Conservation (phyloP, 1,284 basidiomycete genomes). For the Tylopilus sp. region DNA sequence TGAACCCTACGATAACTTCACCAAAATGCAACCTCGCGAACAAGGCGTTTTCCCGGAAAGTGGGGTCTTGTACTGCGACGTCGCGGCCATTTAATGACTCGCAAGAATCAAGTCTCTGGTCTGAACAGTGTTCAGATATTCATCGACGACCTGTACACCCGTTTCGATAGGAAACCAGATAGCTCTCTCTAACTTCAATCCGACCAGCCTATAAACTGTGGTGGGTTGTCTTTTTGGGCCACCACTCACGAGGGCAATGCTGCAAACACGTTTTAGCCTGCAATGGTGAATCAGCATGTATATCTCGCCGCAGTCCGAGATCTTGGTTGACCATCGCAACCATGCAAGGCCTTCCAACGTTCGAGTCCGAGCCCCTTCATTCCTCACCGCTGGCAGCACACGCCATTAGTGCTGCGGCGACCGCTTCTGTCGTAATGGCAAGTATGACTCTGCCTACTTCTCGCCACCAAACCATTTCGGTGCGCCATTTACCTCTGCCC, state of each 20-base stretch:
- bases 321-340: slow-evolving; percentile 26
- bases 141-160: not conserved
- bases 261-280: slow-evolving; percentile 32
- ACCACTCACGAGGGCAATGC: slow-evolving; percentile 26
- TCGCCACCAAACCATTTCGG: slow-evolving; percentile 30
- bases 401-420: slow-evolving; percentile 30
- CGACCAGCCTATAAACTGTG: slow-evolving; percentile 2
- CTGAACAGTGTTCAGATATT: not conserved
- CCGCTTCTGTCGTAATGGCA: slow-evolving; percentile 32
- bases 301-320: slow-evolving; percentile 13
- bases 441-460: slow-evolving; percentile 29
- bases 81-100: not conserved
- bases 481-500: slow-evolving; percentile 18
- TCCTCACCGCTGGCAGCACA: slow-evolving; percentile 31
- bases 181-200: not conserved
- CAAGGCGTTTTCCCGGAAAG: slow-evolving; percentile 9
- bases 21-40: slow-evolving; percentile 7
- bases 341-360: slow-evolving; percentile 33
- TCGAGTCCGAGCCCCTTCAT: slow-evolving; percentile 27
- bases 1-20: not conserved
- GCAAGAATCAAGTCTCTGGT: not conserved
- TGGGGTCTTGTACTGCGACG: not conserved
- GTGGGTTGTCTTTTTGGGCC: slow-evolving; percentile 1
- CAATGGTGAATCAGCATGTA: slow-evolving; percentile 23
- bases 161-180: not conserved